A percentile compares a stretch with the other conserved stretches of the same genome.
These are phyloP conservation scores for Prunus salicina DNA, from an alignment of 306 rosid genomes.

Conservation along the genomic window DNA sequence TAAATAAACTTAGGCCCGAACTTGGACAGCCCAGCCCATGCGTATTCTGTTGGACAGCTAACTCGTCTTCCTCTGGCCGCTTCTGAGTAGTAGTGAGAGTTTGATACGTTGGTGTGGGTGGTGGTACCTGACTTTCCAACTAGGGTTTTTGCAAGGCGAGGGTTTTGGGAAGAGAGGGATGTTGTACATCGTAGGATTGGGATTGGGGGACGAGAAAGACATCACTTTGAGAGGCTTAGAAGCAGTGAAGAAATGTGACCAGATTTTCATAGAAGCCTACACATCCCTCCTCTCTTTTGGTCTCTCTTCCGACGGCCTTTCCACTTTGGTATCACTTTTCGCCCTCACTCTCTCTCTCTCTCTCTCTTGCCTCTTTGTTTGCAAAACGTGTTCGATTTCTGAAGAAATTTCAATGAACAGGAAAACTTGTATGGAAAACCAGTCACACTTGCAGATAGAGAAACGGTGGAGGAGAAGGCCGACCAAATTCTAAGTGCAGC, in stretches of 20 bases:
- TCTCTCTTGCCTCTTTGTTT: background rate
- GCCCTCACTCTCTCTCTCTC: background rate
- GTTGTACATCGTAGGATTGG: slow-evolving; percentile 81
- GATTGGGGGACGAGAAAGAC: slow-evolving; percentile 81
- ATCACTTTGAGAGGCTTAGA: slow-evolving; percentile 85
- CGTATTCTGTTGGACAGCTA: background rate
- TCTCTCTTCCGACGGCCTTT: slow-evolving; percentile 66
- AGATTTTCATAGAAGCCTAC: slow-evolving; percentile 79
- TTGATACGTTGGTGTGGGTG: background rate
- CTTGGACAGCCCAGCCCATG: background rate
- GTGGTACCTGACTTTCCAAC: slow-evolving; percentile 1
- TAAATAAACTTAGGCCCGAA: too few species aligned
- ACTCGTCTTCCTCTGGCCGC: background rate
- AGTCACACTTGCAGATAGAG: slow-evolving; percentile 77
- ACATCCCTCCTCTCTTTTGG: slow-evolving; percentile 94
- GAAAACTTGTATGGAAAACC: slow-evolving; percentile 71
- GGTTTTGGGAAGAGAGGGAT: slow-evolving; percentile 20
- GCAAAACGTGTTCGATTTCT: background rate
- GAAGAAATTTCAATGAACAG: slow-evolving; percentile 21
- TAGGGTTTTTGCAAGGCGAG: slow-evolving; percentile 20
- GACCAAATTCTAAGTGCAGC: slow-evolving; percentile 43
- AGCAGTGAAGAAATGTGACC: slow-evolving; percentile 60
- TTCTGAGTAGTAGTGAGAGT: background rate
- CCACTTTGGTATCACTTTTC: slow-evolving; percentile 47
- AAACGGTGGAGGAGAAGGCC: slow-evolving; percentile 81